Conservation (phyloP, 208 protist species). For the Wallacemonas sp. region DNA sequence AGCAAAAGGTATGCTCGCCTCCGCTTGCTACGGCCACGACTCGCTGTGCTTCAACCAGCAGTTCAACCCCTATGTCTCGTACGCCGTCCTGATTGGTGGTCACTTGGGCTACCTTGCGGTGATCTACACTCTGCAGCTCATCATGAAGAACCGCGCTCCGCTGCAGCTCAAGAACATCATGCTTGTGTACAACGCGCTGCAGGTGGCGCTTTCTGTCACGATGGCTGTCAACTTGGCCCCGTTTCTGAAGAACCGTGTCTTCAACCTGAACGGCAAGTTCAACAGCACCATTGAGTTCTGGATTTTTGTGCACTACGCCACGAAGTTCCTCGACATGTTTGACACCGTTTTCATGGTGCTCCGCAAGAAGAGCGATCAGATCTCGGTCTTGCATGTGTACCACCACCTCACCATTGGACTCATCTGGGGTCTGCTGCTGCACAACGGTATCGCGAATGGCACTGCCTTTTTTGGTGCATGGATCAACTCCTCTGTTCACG, state of each 20-base stretch:
- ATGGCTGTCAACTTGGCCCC: conserved; percentile 74
- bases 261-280: conserved; percentile 82
- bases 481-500: conserved; percentile 90
- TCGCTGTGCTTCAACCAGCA: conserved; percentile 74
- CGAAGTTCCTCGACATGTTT: conserved; percentile 90
- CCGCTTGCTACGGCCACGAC: conserved; percentile 40
- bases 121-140: conserved; percentile 38
- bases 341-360: conserved; percentile 92
- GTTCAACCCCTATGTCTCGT: conserved; percentile 62
- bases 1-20: conserved; percentile 9
- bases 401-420: conserved; percentile 89
- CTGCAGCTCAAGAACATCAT: conserved; percentile 57
- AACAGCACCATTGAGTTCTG: conserved; percentile 72
- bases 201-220: conserved; percentile 75
- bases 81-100: conserved; percentile 47
- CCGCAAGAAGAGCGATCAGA: conserved; percentile 83
- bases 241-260: conserved; percentile 56
- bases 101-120: conserved; percentile 70
- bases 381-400: conserved; percentile 91
- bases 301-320: conserved; percentile 87
- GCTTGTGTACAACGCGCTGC: conserved; percentile 84
- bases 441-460: conserved; percentile 83
- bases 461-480: conserved; percentile 88
- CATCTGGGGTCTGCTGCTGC: conserved; percentile 87
- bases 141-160: conserved; percentile 57